Base-by-base conservation (phyloP, 495 filamentous ascomycete genomes). In the Trypethelium eluteriae region DNA sequence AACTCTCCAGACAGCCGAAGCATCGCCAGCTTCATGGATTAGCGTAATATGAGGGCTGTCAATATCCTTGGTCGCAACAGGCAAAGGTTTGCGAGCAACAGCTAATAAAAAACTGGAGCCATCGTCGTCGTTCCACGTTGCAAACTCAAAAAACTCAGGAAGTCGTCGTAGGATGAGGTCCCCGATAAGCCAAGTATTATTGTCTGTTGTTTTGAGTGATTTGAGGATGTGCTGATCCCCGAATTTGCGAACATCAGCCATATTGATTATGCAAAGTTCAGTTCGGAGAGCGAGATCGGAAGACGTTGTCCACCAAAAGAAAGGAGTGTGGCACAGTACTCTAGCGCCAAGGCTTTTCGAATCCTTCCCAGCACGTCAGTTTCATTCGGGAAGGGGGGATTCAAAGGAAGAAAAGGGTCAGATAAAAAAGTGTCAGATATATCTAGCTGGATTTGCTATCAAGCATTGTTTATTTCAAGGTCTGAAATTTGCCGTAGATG, bases 11-110 rank as follows among this genome's bases (percentile, higher is more conserved):
- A 72, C 63, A 16, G 66, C 66, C 64, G 70, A 72, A 32, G 64
- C 64, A 67, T 71, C 70, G 38, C 69, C 69, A 49, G 67, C 46
- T 34, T 72, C 69, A 66, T 72, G 64, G 32, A 70, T 38, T 25
- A 70, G 70, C 25, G 64, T 50, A 25, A 72, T 67, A 59, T 72
- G 63, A 16, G 69, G 66, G 50, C 67, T 69, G 62, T 70, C 78
- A 1, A 16, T 0, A 7, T 7, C 7, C 41, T 7, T 46, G 14
- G 41, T 46, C 14, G 7, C 14, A 46, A 16, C 9, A 46, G 41
- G 41, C 14, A 46, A 16, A 16, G 14, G 41, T 9, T 7, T 7
- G 1, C 25, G 25, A 9, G 41, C 41, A 9, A 16, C 14, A 7
- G 41, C 14, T 16, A 46, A 46, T 46, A 16, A 9, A 1, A 9